These are phyloP conservation scores for Knoxia roxburghii DNA, from an alignment of 257 asterid species.

Conservation along the genomic window DNA sequence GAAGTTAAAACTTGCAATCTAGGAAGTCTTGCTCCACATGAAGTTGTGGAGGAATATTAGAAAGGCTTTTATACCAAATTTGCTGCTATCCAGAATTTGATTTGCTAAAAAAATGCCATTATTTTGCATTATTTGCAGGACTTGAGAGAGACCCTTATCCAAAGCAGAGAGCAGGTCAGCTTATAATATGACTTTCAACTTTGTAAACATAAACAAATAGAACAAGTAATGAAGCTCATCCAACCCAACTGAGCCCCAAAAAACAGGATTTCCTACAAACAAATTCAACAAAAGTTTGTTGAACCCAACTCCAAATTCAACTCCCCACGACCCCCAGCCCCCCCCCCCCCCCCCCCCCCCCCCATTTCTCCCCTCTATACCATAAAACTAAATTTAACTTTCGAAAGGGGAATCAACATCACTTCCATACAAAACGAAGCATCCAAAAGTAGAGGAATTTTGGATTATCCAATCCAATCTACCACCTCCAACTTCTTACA, in stretches of 20 bases:
- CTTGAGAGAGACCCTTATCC: constrained; percentile 3
- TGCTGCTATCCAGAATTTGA: background rate
- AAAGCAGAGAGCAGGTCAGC: too few relatives aligned
- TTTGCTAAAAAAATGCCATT: background rate
- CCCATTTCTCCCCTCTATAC: too few relatives aligned
- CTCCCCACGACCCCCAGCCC: too few relatives aligned
- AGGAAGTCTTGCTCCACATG: too few relatives aligned
- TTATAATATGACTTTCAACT: constrained; percentile 11
- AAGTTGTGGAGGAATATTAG: too few relatives aligned
- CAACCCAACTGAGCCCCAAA: too few relatives aligned
- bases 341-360: too few relatives aligned
- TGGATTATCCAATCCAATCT: constrained; percentile 39
- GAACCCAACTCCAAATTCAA: constrained; percentile 28
- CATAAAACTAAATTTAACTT: constrained; percentile 10
- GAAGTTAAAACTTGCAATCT: too few relatives aligned
- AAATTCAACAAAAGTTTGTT: constrained; percentile 31
- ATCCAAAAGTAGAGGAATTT: constrained; percentile 22
- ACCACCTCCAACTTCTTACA: constrained; percentile 21
- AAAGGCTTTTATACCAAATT: background rate
- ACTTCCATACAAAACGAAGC: constrained; percentile 32
- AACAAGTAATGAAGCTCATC: constrained; percentile 3
- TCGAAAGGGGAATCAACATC: constrained; percentile 18
- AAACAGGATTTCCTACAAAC: constrained; percentile 6
- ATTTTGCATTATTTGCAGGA: background rate
- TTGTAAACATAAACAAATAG: constrained; percentile 7